Evolutionary conservation across 2,329 filamentous ascomycete genomes (phyloP), one percentile per base, ranked within the genome.

Genomic region (Meredithiella fracta): DNA sequence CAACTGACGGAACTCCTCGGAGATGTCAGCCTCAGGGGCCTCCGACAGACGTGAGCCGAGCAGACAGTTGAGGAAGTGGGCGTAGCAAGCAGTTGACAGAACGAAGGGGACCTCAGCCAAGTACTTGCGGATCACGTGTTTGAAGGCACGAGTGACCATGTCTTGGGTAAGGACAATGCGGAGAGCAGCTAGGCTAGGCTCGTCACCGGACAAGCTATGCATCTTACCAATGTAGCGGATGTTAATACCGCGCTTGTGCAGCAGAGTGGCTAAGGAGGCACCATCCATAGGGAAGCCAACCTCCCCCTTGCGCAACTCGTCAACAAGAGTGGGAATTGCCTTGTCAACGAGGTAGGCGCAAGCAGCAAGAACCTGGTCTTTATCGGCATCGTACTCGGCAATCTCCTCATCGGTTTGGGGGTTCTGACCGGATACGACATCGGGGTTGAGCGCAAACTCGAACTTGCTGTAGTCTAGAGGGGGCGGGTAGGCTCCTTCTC

Each of bases 221-320:
- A 98, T 70, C 68, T 82, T 85, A 61, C 92, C 92, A n/a, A 97
- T 77, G 68, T 98, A 98, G 64, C 94, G 81, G 60, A 97, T 78
- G 72, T 98, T 98, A 73, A 98, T 90, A 70, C 92, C 92, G 44
- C 91, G 86, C 75, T 95, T 95, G 74, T 98, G 92, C 65, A 98
- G 76, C 53, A 96, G 78, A 61, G 83, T 82, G 63, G 85, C 87
- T 58, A 98, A 75, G 20, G 91, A 96, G 64, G 86, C 80, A n/a
- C 92, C 92, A 64, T 98, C 94, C 88, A 97, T 96, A 11, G 92
- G 92, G 73, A 97, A 97, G 64, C 91, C 92, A 62, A 95, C 84
- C 62, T 98, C 91, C 5, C 88, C 90, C 61, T 94, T 87, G 65
- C 85, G 84, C 58, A 98, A 78, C 64, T 98, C 91, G 60, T 84